Conservation (phyloP, 2,329 filamentous ascomycete genomes). For the Neopestalotiopsis sp. region DNA sequence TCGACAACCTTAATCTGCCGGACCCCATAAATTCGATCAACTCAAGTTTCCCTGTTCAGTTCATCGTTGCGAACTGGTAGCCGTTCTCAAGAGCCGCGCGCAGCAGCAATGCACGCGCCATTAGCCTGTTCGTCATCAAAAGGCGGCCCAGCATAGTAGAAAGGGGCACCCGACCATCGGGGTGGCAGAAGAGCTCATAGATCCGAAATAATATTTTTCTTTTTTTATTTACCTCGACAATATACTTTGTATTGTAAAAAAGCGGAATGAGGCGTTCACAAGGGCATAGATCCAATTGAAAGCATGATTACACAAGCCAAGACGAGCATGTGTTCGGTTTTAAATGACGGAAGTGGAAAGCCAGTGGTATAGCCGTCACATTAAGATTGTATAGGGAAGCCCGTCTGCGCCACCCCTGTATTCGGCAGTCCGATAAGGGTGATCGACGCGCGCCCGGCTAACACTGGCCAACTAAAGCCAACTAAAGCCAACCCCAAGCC, state of each 20-base stretch:
- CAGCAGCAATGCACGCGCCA: background rate
- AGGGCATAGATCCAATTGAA: background rate
- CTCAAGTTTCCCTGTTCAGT: background rate
- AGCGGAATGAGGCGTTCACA: slow-evolving; percentile 1
- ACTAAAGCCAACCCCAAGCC: background rate
- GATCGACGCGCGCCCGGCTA: slow-evolving; percentile 6
- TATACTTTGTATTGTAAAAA: background rate
- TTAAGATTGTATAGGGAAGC: slow-evolving; percentile 15
- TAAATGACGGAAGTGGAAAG: slow-evolving; percentile 16
- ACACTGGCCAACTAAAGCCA: background rate
- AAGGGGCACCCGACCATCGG: background rate
- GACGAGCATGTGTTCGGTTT: slow-evolving; percentile 4
- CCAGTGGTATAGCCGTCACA: slow-evolving; percentile 17
- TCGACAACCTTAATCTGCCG: background rate
- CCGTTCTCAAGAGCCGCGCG: slow-evolving; percentile 2
- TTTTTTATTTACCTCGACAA: background rate
- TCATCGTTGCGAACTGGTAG: slow-evolving; percentile 2
- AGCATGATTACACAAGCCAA: slow-evolving; percentile 12
- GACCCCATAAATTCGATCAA: background rate
- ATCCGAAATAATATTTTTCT: background rate
- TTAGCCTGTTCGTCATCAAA: background rate
- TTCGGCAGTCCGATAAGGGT: slow-evolving; percentile 20
- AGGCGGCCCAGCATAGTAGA: background rate
- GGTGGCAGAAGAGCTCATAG: background rate
- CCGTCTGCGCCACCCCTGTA: slow-evolving; percentile 9